Evolutionary conservation across 306 rosid genomes (phyloP).

Genomic region (Gleditsia sinensis): DNA sequence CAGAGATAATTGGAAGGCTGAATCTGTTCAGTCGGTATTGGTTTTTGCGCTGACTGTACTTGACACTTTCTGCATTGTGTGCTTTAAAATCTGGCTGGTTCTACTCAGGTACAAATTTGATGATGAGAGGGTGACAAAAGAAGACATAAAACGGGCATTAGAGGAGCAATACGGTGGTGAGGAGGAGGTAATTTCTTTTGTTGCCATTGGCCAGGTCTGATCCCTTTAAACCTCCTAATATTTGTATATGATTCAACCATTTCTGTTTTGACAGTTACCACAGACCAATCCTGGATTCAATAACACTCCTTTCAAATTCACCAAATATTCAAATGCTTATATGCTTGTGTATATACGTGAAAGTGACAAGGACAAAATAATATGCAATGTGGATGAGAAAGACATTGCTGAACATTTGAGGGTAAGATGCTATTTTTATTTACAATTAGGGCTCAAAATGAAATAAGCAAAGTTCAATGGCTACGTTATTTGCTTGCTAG

Average conservation of each 20-base stretch:
- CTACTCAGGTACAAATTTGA: slow-evolving; percentile 83
- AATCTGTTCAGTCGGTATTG: neutral
- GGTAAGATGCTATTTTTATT: slow-evolving; percentile 54
- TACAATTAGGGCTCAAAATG: neutral
- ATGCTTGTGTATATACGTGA: slow-evolving; percentile 97
- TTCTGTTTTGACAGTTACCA: slow-evolving; percentile 62
- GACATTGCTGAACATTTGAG: slow-evolving; percentile 96
- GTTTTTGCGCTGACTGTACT: slow-evolving; percentile 3
- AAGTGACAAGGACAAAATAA: slow-evolving; percentile 91
- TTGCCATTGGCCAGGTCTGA: slow-evolving; percentile 9
- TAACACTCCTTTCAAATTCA: slow-evolving; percentile 88
- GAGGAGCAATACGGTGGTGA: slow-evolving; percentile 99
- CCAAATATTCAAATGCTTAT: slow-evolving; percentile 93
- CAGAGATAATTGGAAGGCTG: neutral
- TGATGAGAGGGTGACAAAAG: slow-evolving; percentile 93
- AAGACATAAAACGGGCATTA: slow-evolving; percentile 83
- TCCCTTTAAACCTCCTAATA: slow-evolving; percentile 25
- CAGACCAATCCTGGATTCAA: slow-evolving; percentile 96
- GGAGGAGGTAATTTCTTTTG: slow-evolving; percentile 72
- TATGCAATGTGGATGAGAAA: slow-evolving; percentile 92
- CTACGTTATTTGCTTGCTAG: neutral
- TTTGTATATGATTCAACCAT: slow-evolving; percentile 23
- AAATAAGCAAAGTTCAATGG: slow-evolving; percentile 15
- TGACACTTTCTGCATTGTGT: neutral
- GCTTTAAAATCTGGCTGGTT: slow-evolving; percentile 16